Evolutionary conservation across 129 eudicot species (phyloP).

Genomic region (Cynara cardunculus): DNA sequence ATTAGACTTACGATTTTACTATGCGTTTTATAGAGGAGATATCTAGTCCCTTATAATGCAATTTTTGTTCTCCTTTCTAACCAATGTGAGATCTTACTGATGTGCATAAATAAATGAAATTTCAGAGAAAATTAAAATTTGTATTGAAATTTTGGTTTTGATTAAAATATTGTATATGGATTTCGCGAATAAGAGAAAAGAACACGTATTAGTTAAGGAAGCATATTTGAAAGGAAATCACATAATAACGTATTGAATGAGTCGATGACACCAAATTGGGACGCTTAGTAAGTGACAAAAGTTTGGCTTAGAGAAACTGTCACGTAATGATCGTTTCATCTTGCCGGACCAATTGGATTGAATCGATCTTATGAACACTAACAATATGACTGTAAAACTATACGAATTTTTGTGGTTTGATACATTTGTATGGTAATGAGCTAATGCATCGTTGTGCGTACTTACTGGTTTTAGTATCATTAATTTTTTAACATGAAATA

Average conservation of each 20-base stretch:
- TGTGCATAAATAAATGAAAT: neutral
- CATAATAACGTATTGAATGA: neutral
- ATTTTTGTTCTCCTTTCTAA: too few relatives aligned
- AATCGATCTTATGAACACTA: neutral
- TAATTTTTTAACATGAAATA: neutral
- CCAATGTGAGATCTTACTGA: too few relatives aligned
- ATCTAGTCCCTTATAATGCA: too few relatives aligned
- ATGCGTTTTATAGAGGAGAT: too few relatives aligned
- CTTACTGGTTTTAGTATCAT: neutral
- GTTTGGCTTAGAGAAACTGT: neutral
- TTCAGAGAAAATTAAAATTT: neutral
- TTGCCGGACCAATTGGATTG: neutral
- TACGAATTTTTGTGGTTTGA: neutral
- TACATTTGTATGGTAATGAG: too few relatives aligned
- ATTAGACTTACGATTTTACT: too few relatives aligned
- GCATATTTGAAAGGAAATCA: neutral
- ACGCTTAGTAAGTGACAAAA: neutral
- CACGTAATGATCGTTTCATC: neutral
- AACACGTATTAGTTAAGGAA: neutral
- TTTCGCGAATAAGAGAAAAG: neutral
- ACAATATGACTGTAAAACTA: neutral
- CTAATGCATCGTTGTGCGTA: neutral
- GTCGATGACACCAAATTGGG: neutral
- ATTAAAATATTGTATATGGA: neutral
- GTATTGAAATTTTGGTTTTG: neutral